A percentile compares a stretch with the other conserved stretches of the same genome.
Conservation (phyloP, 2,329 filamentous ascomycete species). For the Decorospora gaudefroyi region DNA sequence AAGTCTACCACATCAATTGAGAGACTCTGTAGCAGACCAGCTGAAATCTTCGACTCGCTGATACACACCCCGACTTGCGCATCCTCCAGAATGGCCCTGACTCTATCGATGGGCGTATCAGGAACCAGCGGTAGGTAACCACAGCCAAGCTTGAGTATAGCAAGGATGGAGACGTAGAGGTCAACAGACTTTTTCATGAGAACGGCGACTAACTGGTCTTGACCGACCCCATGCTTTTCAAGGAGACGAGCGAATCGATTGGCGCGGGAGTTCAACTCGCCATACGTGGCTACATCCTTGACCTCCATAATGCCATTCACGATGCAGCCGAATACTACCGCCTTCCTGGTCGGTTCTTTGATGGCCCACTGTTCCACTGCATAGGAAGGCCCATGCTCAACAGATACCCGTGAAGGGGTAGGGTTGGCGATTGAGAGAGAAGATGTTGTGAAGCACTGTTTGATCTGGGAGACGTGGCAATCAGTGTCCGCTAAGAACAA, state of each 20-base stretch:
- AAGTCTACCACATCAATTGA: conserved; percentile 34
- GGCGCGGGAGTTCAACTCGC: conserved; percentile 64
- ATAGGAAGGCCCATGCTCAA: conserved; percentile 37
- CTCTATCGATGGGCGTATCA: conserved; percentile 66
- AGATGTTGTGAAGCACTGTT: conserved; percentile 25
- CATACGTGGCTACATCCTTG: conserved; percentile 63
- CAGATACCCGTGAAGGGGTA: conserved; percentile 28
- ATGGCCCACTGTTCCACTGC: conserved; percentile 61
- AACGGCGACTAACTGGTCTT: conserved; percentile 69
- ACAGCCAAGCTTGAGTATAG: conserved; percentile 72
- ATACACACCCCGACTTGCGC: conserved; percentile 59
- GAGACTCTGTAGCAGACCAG: conserved; percentile 8
- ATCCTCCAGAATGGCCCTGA: conserved; percentile 65
- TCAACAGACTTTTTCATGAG: conserved; percentile 75
- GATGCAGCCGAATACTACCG: conserved; percentile 66
- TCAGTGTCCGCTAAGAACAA: conserved; percentile 50
- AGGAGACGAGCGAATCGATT: conserved; percentile 68
- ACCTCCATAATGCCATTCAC: conserved; percentile 39
- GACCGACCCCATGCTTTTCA: conserved; percentile 50
- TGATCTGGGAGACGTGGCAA: conserved; percentile 35
- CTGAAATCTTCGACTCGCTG: conserved; percentile 32
- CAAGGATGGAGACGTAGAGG: conserved; percentile 76
- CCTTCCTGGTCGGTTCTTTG: conserved; percentile 58
- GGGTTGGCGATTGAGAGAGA: conserved; percentile 51
- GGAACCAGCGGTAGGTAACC: conserved; percentile 81